Percentiles rank a stretch among this genome's conserved stretches.
These are phyloP conservation scores for Ophiocordyceps unilateralis DNA, from an alignment of 2,329 filamentous ascomycete genomes.

Conservation along the genomic window DNA sequence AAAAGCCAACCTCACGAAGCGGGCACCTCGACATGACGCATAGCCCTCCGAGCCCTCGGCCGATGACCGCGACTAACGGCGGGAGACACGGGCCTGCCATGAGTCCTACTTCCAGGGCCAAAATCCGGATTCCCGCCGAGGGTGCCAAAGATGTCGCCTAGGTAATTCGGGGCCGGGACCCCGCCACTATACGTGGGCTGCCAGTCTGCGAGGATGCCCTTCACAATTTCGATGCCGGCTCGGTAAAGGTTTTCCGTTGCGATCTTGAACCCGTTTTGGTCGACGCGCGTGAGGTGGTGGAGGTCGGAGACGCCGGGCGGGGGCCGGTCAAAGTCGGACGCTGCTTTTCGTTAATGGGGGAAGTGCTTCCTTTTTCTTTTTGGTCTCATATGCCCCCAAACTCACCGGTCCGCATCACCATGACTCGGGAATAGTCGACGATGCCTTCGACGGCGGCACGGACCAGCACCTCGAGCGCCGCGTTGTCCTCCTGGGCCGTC, in stretches of 20 bases:
- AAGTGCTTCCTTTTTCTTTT: no score
- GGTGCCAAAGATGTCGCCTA: constrained; percentile 55
- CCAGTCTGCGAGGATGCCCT: constrained; percentile 47
- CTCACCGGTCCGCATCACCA: constrained; percentile 46
- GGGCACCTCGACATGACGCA: not conserved
- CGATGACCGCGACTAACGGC: constrained; percentile 1
- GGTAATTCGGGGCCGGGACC: constrained; percentile 42
- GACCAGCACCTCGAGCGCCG: constrained; percentile 46
- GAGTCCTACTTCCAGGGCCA: constrained; percentile 32
- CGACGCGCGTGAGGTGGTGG: constrained; percentile 39
- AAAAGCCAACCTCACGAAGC: not conserved
- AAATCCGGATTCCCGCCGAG: constrained; percentile 50
- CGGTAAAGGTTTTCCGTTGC: constrained; percentile 49
- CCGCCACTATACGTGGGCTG: constrained; percentile 37
- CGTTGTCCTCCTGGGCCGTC: constrained; percentile 58
- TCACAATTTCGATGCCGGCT: constrained; percentile 47
- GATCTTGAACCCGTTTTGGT: constrained; percentile 47
- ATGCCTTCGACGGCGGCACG: constrained; percentile 37
- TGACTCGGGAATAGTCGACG: constrained; percentile 49
- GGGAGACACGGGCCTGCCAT: constrained; percentile 14
- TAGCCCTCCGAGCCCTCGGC: no score
- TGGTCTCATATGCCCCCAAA: no score
- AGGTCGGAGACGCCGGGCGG: constrained; percentile 37
- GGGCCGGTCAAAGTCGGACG: constrained; percentile 55
- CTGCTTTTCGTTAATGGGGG: constrained; percentile 12